Evolutionary conservation across 2,329 filamentous ascomycete species (phyloP), one percentile per base, ranked within the genome.

Genomic region (Bipolaris bicolor): DNA sequence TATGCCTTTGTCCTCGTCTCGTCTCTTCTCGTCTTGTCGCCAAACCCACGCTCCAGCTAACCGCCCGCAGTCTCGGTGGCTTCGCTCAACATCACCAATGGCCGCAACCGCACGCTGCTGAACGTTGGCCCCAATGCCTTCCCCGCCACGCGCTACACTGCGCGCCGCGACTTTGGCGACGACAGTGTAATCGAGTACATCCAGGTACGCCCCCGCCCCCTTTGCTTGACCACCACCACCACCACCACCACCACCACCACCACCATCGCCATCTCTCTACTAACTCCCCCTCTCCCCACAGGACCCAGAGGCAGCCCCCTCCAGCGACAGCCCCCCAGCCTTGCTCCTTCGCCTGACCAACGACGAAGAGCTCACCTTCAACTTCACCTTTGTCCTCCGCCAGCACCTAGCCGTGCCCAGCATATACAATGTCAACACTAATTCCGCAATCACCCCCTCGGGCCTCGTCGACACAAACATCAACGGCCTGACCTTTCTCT

Each of bases 311-410:
- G 73, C 76, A 50, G 43, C 52, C 20, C 61, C 68, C 13, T 58
- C 71, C 31, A 62, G 60, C 61, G 72, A 74, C 48, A 70, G 70
- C 18, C 72, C 81, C 26, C 91, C 92, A 7, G 84, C 83, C 58
- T 96, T 98, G 76, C 85, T 99, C 49, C 82, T 98, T 56, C 95
- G 96, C 73, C 81, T 99, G 49, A 86, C 83, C 66, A 95, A 93
- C 78, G 92, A 96, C 66, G 95, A 98, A 66, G 95, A 99, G 65
- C 87, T 99, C 52, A 87, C 87, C 64, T 96, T 99, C 79, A 91
- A 89, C 68, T 99, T 98, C 76, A 95, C 90, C 37, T 97, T 98
- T 74, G 84, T 95, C 63, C 83, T 97, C 64, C 80, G 85, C 62
- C 85, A 86, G 68, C 79, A 77, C 34, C 75, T 81, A 68, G 77